Evolutionary conservation across 768 basidiomycete species (phyloP).

Genomic region (Russula lepida): DNA sequence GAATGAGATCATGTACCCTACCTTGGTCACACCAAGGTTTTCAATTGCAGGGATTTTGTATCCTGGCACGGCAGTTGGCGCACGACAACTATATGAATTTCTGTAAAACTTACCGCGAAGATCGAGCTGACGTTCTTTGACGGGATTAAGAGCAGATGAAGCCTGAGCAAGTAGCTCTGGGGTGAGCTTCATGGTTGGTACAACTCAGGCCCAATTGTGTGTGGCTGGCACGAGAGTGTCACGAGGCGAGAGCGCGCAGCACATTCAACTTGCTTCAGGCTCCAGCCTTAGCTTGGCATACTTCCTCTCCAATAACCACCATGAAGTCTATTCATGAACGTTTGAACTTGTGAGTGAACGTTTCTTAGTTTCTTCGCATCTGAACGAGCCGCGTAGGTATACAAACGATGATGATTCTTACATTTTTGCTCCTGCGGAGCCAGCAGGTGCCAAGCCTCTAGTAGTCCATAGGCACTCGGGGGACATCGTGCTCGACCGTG

Average conservation of each 20-base stretch:
- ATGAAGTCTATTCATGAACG: constrained; percentile 70
- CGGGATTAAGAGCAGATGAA: constrained; percentile 65
- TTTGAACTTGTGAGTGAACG: constrained; percentile 48
- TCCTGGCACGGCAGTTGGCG: constrained; percentile 32
- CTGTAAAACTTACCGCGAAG: constrained; percentile 59
- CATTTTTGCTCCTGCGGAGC: constrained; percentile 63
- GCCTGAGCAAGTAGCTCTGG: constrained; percentile 86
- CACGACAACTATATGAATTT: constrained; percentile 2
- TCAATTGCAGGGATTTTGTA: constrained; percentile 94
- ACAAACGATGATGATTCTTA: constrained; percentile 65
- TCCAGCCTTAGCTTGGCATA: background rate
- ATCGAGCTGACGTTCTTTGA: constrained; percentile 87
- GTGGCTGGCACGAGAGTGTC: background rate
- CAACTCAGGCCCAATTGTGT: background rate
- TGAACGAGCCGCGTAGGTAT: constrained; percentile 39
- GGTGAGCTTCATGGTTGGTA: constrained; percentile 71
- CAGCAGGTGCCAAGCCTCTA: constrained; percentile 55
- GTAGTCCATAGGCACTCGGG: constrained; percentile 68
- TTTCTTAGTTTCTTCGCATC: constrained; percentile 2
- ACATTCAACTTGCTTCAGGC: background rate
- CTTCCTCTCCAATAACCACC: constrained; percentile 28
- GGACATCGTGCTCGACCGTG: constrained; percentile 63
- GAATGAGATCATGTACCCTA: constrained; percentile 30
- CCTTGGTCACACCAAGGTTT: constrained; percentile 91
- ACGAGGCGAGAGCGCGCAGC: background rate